Evolutionary conservation across 2,329 filamentous ascomycete species (phyloP).

Genomic region (Fusarium papillatum): DNA sequence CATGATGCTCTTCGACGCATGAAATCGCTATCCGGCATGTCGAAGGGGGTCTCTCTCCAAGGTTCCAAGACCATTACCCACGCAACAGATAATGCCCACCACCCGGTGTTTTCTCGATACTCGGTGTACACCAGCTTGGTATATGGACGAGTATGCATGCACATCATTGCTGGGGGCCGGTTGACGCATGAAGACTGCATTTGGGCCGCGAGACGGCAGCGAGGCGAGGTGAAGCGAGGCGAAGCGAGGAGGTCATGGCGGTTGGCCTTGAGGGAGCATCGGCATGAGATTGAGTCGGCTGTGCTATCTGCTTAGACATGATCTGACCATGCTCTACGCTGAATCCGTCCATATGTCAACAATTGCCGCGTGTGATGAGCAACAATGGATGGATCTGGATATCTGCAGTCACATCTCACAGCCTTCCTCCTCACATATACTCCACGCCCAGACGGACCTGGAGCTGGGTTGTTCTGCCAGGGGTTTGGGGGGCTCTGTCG

Average conservation of each 20-base stretch:
- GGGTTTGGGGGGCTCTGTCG: slow-evolving; percentile 20
- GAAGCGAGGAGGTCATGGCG: not conserved
- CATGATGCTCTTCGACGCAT: not conserved
- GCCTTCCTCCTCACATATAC: not conserved
- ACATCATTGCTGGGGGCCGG: slow-evolving; percentile 28
- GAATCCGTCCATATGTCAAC: not conserved
- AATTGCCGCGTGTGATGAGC: not conserved
- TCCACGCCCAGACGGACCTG: not conserved
- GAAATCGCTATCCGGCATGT: not conserved
- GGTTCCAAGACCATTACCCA: not conserved
- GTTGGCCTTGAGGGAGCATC: not conserved
- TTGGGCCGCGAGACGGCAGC: slow-evolving; percentile 23
- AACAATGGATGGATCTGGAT: not conserved
- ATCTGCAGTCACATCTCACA: not conserved
- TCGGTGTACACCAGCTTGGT: slow-evolving; percentile 17
- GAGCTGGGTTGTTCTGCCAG: slow-evolving; percentile 1
- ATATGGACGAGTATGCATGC: slow-evolving; percentile 19
- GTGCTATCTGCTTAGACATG: not conserved
- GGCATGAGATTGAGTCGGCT: not conserved
- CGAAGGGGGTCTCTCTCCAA: slow-evolving; percentile 7
- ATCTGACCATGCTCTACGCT: not conserved
- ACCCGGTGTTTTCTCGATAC: slow-evolving; percentile 7
- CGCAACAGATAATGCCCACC: not conserved
- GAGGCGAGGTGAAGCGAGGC: not conserved
- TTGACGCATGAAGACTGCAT: slow-evolving; percentile 24